Percentiles rank a stretch among this genome's conserved stretches.
Evolutionary conservation across 2,329 filamentous ascomycete genomes (phyloP).

Genomic region (Alternaria sp.): DNA sequence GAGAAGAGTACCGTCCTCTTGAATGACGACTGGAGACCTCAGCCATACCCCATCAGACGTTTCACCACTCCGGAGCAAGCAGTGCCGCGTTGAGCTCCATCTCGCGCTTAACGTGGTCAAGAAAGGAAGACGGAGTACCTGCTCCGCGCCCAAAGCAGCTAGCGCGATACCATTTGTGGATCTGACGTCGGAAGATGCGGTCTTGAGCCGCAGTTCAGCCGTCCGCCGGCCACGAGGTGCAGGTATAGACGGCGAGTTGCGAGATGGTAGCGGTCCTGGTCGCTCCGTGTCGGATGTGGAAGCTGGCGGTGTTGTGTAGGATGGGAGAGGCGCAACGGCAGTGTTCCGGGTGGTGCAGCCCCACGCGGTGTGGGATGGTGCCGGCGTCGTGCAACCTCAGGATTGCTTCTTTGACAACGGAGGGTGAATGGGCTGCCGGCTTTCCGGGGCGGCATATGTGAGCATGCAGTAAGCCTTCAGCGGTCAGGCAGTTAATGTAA

Average conservation of each 20-base stretch:
- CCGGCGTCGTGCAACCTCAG: neutral
- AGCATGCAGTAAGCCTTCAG: neutral
- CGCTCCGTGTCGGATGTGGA: conserved; percentile 29
- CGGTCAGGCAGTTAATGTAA: neutral
- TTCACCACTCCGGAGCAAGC: conserved; percentile 35
- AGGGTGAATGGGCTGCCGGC: neutral
- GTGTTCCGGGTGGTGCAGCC: conserved; percentile 5
- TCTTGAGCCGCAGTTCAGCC: conserved; percentile 20
- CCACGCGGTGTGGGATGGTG: conserved; percentile 11
- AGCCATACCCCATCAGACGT: conserved; percentile 30
- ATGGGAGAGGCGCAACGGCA: conserved; percentile 4
- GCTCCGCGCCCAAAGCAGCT: conserved; percentile 34
- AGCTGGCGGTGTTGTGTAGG: neutral
- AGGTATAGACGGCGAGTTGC: conserved; percentile 16
- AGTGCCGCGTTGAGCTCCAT: conserved; percentile 36
- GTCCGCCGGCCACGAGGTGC: conserved; percentile 17
- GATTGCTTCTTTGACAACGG: neutral
- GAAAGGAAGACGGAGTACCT: conserved; percentile 12
- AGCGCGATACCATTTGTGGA: conserved; percentile 13
- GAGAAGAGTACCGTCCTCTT: neutral
- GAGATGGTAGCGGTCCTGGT: conserved; percentile 24
- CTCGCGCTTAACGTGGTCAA: conserved; percentile 29
- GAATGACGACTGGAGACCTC: conserved; percentile 11
- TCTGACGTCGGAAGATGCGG: conserved; percentile 26
- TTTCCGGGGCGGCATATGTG: neutral